These are phyloP conservation scores for Sphaerobolus stellatus DNA, from an alignment of 1,284 basidiomycete genomes.

Conservation along the genomic window DNA sequence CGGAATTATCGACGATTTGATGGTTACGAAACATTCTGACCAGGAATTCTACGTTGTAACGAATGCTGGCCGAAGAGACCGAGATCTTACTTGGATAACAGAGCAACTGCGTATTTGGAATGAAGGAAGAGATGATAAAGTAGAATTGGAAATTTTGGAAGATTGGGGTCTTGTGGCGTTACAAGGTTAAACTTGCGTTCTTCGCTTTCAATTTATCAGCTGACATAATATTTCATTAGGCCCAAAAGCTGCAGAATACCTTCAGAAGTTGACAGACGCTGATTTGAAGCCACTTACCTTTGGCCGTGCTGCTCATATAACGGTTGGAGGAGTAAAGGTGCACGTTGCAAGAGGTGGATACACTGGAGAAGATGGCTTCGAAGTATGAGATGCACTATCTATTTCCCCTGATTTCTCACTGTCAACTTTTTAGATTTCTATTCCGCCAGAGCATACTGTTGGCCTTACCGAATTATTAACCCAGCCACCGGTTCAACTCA, in stretches of 20 bases:
- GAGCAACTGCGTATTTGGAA: slow-evolving; percentile 78
- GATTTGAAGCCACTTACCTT: slow-evolving; percentile 78
- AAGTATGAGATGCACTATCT: slow-evolving; percentile 48
- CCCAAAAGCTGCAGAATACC: slow-evolving; percentile 77
- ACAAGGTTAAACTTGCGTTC: slow-evolving; percentile 56
- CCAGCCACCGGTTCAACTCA: slow-evolving; percentile 75
- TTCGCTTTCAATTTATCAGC: too few relatives aligned
- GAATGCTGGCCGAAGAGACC: slow-evolving; percentile 85
- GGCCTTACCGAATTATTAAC: slow-evolving; percentile 74
- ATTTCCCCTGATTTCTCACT: not conserved
- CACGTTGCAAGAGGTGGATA: slow-evolving; percentile 97
- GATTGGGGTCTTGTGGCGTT: slow-evolving; percentile 89
- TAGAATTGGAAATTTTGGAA: slow-evolving; percentile 82
- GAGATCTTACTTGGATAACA: slow-evolving; percentile 80
- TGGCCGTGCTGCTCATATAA: slow-evolving; percentile 75
- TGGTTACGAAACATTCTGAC: slow-evolving; percentile 82
- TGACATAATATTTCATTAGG: slow-evolving; percentile 46
- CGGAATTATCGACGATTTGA: slow-evolving; percentile 93
- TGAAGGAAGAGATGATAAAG: slow-evolving; percentile 45
- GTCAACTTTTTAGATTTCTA: slow-evolving; percentile 67
- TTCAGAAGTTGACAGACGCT: slow-evolving; percentile 72
- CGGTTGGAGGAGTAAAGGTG: slow-evolving; percentile 70
- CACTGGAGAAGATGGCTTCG: slow-evolving; percentile 98
- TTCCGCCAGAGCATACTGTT: slow-evolving; percentile 76
- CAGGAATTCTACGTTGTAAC: slow-evolving; percentile 93